Conservation (phyloP, 108 stramenopile genomes). For the Parietichytrium sp. region DNA sequence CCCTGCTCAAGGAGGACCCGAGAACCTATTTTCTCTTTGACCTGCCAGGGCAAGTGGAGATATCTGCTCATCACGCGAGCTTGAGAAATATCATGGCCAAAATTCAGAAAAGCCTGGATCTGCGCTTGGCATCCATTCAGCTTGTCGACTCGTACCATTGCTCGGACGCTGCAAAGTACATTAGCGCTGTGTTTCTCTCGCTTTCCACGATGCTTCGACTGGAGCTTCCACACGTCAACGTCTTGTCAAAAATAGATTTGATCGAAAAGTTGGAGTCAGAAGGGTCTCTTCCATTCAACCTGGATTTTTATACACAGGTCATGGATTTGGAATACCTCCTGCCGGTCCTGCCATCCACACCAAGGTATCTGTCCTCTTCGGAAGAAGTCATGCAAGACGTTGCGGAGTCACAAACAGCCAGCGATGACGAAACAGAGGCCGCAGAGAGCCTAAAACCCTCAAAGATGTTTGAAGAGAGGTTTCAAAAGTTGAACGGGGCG, state of each 20-base stretch:
- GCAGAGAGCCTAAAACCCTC: neutral
- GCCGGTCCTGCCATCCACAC: neutral
- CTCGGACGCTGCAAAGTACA: slow-evolving; percentile 77
- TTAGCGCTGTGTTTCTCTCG: slow-evolving; percentile 85
- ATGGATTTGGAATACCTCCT: slow-evolving; percentile 36
- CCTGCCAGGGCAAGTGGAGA: slow-evolving; percentile 94
- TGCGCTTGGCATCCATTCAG: slow-evolving; percentile 85
- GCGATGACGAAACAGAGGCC: neutral
- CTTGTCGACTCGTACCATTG: slow-evolving; percentile 92
- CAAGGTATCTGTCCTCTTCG: neutral
- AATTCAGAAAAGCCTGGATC: slow-evolving; percentile 72
- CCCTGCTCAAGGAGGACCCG: neutral
- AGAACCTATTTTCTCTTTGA: slow-evolving; percentile 82
- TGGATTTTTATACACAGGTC: slow-evolving; percentile 60
- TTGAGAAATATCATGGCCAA: slow-evolving; percentile 68
- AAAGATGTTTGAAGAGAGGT: slow-evolving; percentile 14
- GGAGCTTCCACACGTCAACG: slow-evolving; percentile 92
- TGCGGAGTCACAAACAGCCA: slow-evolving; percentile 30
- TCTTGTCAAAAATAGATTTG: slow-evolving; percentile 90
- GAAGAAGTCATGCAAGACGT: neutral
- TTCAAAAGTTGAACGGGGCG: slow-evolving; percentile 47
- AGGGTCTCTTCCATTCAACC: slow-evolving; percentile 56
- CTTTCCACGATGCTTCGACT: slow-evolving; percentile 87
- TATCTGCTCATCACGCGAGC: slow-evolving; percentile 81
- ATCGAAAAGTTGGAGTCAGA: slow-evolving; percentile 55